Percentiles rank a stretch among this genome's conserved stretches.
These are phyloP conservation scores for Diddensiella santjacobensis DNA, from an alignment of 805 yeast species.

Conservation along the genomic window DNA sequence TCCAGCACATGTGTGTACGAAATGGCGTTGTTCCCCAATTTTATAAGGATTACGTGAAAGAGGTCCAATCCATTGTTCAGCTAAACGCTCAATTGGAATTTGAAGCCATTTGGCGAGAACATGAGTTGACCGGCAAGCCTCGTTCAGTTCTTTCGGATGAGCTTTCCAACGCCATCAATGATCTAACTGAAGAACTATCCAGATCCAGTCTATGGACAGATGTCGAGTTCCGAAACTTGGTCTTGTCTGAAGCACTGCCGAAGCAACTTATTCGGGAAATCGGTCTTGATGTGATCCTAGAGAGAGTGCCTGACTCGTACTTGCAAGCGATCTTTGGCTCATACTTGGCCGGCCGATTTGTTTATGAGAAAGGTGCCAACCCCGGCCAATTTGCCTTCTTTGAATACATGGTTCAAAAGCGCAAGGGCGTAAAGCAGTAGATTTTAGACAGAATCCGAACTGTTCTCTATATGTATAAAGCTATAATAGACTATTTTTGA, in stretches of 20 bases:
- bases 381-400: conserved; percentile 60
- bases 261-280: conserved; percentile 58
- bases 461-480: too few species aligned
- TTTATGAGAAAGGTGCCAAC: conserved; percentile 74
- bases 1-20: conserved; percentile 67
- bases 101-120: conserved; percentile 78
- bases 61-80: conserved; percentile 74
- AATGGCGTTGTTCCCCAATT: conserved; percentile 58
- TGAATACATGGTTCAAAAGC: conserved; percentile 39
- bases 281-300: conserved; percentile 59
- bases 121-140: conserved; percentile 59
- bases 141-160: conserved; percentile 68
- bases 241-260: conserved; percentile 77
- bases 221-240: conserved; percentile 65
- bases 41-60: conserved; percentile 76
- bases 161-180: conserved; percentile 77
- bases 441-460: too few species aligned
- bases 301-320: conserved; percentile 82
- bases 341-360: conserved; percentile 77
- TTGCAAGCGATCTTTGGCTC: conserved; percentile 86
- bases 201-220: conserved; percentile 84
- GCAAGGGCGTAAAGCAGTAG: conserved; percentile 12
- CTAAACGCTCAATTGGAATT: conserved; percentile 82
- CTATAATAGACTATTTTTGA: too few species aligned
- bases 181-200: conserved; percentile 80